Base-by-base conservation (phyloP, 2,329 filamentous ascomycete genomes). In the Thermothelomyces thermophilus region DNA sequence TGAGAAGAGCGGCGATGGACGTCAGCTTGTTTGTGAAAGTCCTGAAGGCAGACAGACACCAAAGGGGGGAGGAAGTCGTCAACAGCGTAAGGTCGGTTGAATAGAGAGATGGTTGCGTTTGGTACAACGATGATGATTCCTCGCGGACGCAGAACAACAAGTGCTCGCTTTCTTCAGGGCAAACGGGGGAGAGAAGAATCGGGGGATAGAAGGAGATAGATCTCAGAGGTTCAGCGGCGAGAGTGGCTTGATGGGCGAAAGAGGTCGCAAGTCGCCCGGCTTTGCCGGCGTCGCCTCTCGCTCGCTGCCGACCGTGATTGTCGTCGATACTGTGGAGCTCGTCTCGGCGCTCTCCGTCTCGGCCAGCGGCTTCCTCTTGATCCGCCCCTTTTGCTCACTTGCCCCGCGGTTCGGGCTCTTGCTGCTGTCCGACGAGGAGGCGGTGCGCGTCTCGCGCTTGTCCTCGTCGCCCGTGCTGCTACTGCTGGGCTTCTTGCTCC, bases 341-440 rank as follows among this genome's bases (percentile, higher is more conserved):
- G 74, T 73, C 37, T 64, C 67, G 35, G 72, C 62, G 54, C 69
- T 75, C 43, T 68, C 71, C 37, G 69, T 74, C 26, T 73, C 52
- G 64, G 60, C 48, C 11, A 53, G 2, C 5, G 68, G 61, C 60
- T 75, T 74, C 63, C 74, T 75, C 58, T 71, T 76, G 42, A 67
- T 55, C 46, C 66, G 68, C 3, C 62, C 62, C 50, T 65, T 58
- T 13, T 63, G 62, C 34, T 61, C 63, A 34, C 54, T 58, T 16
- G 65, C 63, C 34, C 56, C 57, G 30, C 60, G 56, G 41, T 58
- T 69, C 46, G 70, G 74, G 48, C 72, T 72, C 58, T 80, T 78
- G 65, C 76, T 82, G 61, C 81, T 84, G 55, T 81, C 83, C 9
- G 83, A 84, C 5, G 83, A 85, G 3, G 83, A 84, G 11, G 80